Evolutionary conservation across 1,284 basidiomycete species (phyloP), one percentile per base, ranked within the genome.

Genomic region (Irpex lacteus): DNA sequence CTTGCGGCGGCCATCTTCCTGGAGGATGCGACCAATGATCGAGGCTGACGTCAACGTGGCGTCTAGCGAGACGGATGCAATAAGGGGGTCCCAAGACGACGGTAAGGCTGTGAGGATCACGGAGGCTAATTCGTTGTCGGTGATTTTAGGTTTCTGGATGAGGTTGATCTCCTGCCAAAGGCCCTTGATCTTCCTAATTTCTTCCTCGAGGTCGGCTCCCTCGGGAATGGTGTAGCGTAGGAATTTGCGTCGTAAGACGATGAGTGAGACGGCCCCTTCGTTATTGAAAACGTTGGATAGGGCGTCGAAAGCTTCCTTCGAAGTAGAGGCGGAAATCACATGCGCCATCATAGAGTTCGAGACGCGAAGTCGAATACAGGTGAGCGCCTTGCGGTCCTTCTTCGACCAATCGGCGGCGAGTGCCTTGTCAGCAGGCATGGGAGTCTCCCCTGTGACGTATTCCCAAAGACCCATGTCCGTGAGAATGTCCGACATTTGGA

Each of bases 401-500:
- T 61, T 62, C 6, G 38, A 1, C 65, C 68, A 70, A 36, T 57
- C 37, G 1, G 52, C 61, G 1, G 53, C 50, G 4, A 5, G 15
- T 8, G 4, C 55, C 2, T n/a, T 36, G 8, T 65, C 63, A 18
- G 60, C 47, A 26, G 64, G 55, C 15, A 11, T 37, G 1, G 19
- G 38, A 5, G 1, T 61, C 0, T 44, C 11, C 1, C 66, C 68
- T 9, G 62, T 63, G 44, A 67, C 66, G 55, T 76, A 71, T 0
- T 69, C 69, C 26, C 63, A 60, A 3, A 74, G 67, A 5, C 68
- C 68, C 5, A 68, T 59, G 50, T 77, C 75, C 0, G 67, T 72
- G 2, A 78, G 64, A 7, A 78, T 72, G 60, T 76, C 71, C 6
- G 62, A 59, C 65, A 78, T 75, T 59, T 73, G 73, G 52, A 75